Evolutionary conservation across 805 yeast genomes (phyloP), one percentile per base, ranked within the genome.

Genomic region (Priceomyces carsonii): DNA sequence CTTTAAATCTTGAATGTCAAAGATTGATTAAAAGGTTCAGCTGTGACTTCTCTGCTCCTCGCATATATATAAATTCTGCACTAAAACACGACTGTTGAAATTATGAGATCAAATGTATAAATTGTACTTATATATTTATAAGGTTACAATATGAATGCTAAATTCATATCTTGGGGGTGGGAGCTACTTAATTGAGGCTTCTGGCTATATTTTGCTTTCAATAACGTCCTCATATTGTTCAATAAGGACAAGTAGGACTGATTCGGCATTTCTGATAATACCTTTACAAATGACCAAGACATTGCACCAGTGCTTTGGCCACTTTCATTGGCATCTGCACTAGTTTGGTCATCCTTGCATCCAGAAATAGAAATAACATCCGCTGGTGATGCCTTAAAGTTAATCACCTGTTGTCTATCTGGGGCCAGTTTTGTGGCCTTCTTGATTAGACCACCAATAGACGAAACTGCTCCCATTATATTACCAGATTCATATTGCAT

Each of bases 281-380:
- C 53, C 28, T 51, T 48, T 27, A 63, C 61, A 40, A 63, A 63
- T 2, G 66, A 51, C 62, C 63, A 62, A 36, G 63, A 54, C 70
- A 63, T 63, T 16, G 70, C 70, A 13, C 70, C 70, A 10, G 67
- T 63, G 24, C 55, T 55, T 33, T 33, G 49, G n/a, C 69, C 69
- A 33, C 43, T 48, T 38, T 61, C 61, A 13, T 40, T 45, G 5
- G 70, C 66, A 51, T 63, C 70, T 12, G 70, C 70, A 35, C 61
- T 53, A 6, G 70, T 63, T 44, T 63, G 70, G 44, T 61, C 66
- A 39, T 63, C 70, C 44, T 63, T 63, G 46, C 68, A 62, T 8
- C 70, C 70, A 10, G 61, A 52, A 13, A 63, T 49, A 18, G 63
- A 53, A 29, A 63, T 58, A 13, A 59, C 61, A 49, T 63, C 70